Evolutionary conservation across 108 stramenopile species (phyloP).

Genomic region (Epithemia pelagica): DNA sequence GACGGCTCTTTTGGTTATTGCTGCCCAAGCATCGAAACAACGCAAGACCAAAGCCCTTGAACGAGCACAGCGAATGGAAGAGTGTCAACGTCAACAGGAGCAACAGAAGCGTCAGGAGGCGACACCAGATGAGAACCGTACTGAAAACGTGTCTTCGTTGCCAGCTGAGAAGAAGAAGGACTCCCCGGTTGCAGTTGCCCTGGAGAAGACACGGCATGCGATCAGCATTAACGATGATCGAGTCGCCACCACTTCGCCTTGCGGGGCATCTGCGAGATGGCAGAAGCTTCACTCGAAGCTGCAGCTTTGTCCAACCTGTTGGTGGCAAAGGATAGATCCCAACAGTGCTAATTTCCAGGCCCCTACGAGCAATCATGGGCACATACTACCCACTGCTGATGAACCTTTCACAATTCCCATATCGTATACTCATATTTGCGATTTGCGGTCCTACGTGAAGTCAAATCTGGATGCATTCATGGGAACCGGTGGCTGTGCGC

Average conservation of each 20-base stretch:
- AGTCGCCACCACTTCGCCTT: too few species aligned
- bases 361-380: not conserved
- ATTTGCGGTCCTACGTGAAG: constrained; percentile 57
- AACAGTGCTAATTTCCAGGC: not conserved
- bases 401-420: constrained; percentile 17
- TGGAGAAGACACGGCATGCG: too few species aligned
- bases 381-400: not conserved
- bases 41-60: constrained; percentile 29
- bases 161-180: too few species aligned
- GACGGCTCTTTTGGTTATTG: constrained; percentile 54
- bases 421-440: constrained; percentile 54
- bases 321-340: constrained; percentile 45
- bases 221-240: too few species aligned
- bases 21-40: constrained; percentile 36
- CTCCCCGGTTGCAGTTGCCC: too few species aligned
- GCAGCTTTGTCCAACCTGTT: constrained; percentile 54
- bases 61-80: constrained; percentile 11
- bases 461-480: constrained; percentile 51
- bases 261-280: constrained; percentile 1
- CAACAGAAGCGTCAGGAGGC: constrained; percentile 8
- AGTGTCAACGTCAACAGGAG: constrained; percentile 15
- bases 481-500: constrained; percentile 66
- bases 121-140: too few species aligned
- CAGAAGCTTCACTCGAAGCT: constrained; percentile 19
- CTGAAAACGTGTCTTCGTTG: too few species aligned